Evolutionary conservation across 495 filamentous ascomycete species (phyloP), one percentile per base, ranked within the genome.

Genomic region (Chaetomidium leptoderma): DNA sequence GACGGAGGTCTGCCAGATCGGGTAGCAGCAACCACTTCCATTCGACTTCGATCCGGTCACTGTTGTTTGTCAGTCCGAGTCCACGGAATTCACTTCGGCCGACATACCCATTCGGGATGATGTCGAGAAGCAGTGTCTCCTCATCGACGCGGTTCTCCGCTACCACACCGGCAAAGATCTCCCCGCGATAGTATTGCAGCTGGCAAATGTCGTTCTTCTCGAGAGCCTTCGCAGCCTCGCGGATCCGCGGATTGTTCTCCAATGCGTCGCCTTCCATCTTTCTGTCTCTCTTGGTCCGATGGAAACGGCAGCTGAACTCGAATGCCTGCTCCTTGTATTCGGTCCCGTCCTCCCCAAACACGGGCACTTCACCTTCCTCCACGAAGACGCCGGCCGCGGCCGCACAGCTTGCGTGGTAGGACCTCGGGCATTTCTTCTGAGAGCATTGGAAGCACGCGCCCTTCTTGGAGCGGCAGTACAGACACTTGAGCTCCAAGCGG

Each of bases 371-470:
- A 14, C 87, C 89, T 66, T 88, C 82, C 66, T 99, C 92, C 40
- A 96, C 86, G 62, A 92, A 83, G 9, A 97, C 92, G 37, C 95
- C 93, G 40, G 92, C 93, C 16, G 91, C 82, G 23, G 88, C 85
- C 3, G 93, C 92, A 66, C 93, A 99, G 14, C 91, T 97, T 2
- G 92, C 90, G 71, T 99, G 93, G 69, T 95, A 99, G 3, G 95
- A 86, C 58, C 92, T 79, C 24, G 88, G 88, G 69, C 93, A 99
- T 71, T 96, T 97, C 77, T 91, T 93, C 56, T 86, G 85, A 7
- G 90, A 93, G 75, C 93, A 99, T 71, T 99, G 93, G 76, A 99
- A 96, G 72, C 92, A 96, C 16, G 91, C 88, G 27, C 93, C 93
- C 58, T 87, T 90, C 67, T 91, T 93, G 46, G 90, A 92, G 35